phyloP scores from a whole-genome alignment of 306 rosid species.

The Luffa aegyptiaca region DNA sequence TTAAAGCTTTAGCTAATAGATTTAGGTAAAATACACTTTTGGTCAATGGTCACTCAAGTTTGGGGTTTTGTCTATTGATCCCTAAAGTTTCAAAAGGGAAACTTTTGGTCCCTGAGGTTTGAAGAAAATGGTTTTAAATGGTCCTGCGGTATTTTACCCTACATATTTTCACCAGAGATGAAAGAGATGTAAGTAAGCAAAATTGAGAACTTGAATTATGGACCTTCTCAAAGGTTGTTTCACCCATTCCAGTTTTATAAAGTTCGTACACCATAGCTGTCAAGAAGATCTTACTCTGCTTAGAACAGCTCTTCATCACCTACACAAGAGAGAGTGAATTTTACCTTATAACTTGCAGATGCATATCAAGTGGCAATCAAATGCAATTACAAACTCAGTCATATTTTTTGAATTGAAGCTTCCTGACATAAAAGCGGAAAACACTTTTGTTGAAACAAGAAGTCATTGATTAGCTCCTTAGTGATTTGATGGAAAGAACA shows the following conservation, averaged over 20 bases:
- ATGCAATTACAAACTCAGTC: not conserved
- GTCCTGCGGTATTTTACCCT: not conserved
- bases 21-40: too few relatives aligned
- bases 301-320: constrained; percentile 79
- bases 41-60: too few relatives aligned
- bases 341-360: not conserved
- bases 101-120: not conserved
- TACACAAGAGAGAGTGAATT: constrained; percentile 22
- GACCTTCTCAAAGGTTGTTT: constrained; percentile 92
- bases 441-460: too few relatives aligned
- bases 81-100: not conserved
- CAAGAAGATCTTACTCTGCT: constrained; percentile 67
- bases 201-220: not conserved
- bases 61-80: not conserved
- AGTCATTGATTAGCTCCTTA: too few relatives aligned
- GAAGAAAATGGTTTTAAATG: too few relatives aligned
- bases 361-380: not conserved
- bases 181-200: not conserved
- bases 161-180: not conserved
- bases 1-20: not conserved
- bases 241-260: constrained; percentile 88
- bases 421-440: too few relatives aligned
- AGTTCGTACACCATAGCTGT: constrained; percentile 88
- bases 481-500: too few relatives aligned
- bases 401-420: not conserved